A percentile compares a stretch with the other conserved stretches of the same genome.
Conservation (phyloP, 176 grass and related monocot species). For the Puya raimondii region DNA sequence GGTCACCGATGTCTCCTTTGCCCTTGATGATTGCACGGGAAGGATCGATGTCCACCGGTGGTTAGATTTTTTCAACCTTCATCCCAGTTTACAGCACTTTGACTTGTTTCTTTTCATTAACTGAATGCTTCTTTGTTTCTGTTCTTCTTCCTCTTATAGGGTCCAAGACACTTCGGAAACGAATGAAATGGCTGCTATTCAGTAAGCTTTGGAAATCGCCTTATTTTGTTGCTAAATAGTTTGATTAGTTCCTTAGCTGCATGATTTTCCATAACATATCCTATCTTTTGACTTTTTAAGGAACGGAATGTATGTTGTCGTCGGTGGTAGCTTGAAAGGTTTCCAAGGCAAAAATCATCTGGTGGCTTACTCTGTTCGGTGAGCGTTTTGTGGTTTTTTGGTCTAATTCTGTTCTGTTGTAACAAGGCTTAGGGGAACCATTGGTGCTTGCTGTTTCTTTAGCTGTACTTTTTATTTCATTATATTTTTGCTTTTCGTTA, state of each 20-base stretch:
- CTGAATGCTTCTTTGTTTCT: conserved; percentile 1
- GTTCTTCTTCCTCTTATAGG: conserved; percentile 32
- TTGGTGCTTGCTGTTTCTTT: background rate
- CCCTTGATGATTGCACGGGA: conserved; percentile 80
- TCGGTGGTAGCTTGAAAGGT: conserved; percentile 73
- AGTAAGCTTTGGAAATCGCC: conserved; percentile 28
- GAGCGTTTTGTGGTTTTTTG: conserved; percentile 22
- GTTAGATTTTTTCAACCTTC: conserved; percentile 30
- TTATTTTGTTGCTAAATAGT: background rate
- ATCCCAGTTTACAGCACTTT: conserved; percentile 9
- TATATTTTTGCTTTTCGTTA: too few relatives aligned
- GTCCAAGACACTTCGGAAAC: conserved; percentile 53
- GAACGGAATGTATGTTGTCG: conserved; percentile 61
- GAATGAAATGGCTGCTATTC: conserved; percentile 54
- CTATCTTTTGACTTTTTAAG: conserved; percentile 29
- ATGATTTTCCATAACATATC: conserved; percentile 11
- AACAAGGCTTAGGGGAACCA: background rate
- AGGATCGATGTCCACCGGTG: conserved; percentile 67
- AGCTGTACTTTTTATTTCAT: too few relatives aligned
- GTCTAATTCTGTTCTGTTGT: background rate
- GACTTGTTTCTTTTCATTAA: background rate
- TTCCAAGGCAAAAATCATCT: conserved; percentile 84
- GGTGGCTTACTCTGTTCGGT: conserved; percentile 70
- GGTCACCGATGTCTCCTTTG: conserved; percentile 63
- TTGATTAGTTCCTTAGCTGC: background rate